Base-by-base conservation (phyloP, 345 rosid genomes). In the Eucalyptus tenuipes region DNA sequence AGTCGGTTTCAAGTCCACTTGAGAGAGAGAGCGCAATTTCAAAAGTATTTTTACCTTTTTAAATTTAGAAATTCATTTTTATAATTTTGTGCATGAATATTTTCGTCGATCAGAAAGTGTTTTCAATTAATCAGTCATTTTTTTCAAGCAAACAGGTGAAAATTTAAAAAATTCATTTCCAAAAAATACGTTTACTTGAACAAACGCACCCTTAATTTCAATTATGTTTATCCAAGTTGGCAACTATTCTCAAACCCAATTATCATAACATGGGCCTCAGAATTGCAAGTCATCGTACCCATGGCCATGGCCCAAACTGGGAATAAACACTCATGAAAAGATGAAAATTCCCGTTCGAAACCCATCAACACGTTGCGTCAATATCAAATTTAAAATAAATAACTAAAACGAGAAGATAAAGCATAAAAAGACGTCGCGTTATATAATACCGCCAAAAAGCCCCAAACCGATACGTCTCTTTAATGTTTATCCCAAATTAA, bases 401-500 rank as follows among this genome's bases (percentile, higher is more conserved):
- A 20, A 53, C 59, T 53, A 53, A 53, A 53, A 53, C 4, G 59
- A 55, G 29, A 55, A 55, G 25, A 52, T 52, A 52, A 55, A 24
- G 13, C 12, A 24, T 24, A 4, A 22, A 55, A 55, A 55, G 61
- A 55, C 29, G 2, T 55, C 3, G 1, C 2, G 0, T 25, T 10
- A 55, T 10, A 55, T 55, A 24, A 55, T 24, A 24, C 6, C 6
- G 1, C 61, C 61, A 2, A 55, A 55, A 55, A 55, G 5, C 61
- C 3, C 13, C 1, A 24, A 55, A 55, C 13, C 1, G 0, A 25
- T 22, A 55, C 1, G 6, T 22, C 29, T 2, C 3, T 22, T 9
- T 10, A 1, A 55, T 55, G 13, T 10, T 55, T 24, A 24, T 6
- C 29, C 13, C 29, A 22, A 55, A 55, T 55, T 55, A 55, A 55